Base-by-base conservation (phyloP, 139 green algal species). In the Volvox africanus region DNA sequence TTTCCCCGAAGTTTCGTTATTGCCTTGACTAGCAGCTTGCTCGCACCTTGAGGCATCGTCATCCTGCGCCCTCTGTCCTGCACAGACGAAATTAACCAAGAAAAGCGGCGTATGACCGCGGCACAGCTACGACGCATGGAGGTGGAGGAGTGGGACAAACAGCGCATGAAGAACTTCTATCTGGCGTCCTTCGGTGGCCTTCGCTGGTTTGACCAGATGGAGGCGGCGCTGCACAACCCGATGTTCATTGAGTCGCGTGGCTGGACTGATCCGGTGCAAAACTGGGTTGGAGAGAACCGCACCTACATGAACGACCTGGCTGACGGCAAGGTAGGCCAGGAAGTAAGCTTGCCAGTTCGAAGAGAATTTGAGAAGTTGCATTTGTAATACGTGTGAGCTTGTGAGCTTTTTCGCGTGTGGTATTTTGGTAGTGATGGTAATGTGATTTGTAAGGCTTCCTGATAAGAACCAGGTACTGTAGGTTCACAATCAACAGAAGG, bases 71-170 rank as follows among this genome's bases (percentile, higher is more conserved):
- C 36, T 33, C 21, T 65, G 6, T 79, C 32, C 24, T 17, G 12
- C 75, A 35, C 88, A 92, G 88, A 92, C 68, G 88, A 89, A 44
- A 92, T 89, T 81, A 92, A 92, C 80, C 68, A 91, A 21, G 94
- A 96, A 91, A 94, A 93, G 77, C 90, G 94, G 11, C 88, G 80
- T 26, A 89, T 95, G 75, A 90, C 89, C 13, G 94, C 94, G 14
- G 93, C 91, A 6, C 93, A 94, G 91, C 62, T 96, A 78, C 91
- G 94, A 24, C 92, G 93, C 13, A 87, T 96, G 68, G 94, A 96
- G 92, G 84, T 96, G n/a, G 94, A 96, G 89, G 94, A 96, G 80
- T 96, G 94, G 94, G 93, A 95, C 93, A 96, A 96, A 91, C 89
- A 95, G 92, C 93, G 93, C 92, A 92, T 93, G 91, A 93, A 93